These are phyloP conservation scores for Saturnispora sekii DNA, from an alignment of 805 yeast species.

Conservation along the genomic window DNA sequence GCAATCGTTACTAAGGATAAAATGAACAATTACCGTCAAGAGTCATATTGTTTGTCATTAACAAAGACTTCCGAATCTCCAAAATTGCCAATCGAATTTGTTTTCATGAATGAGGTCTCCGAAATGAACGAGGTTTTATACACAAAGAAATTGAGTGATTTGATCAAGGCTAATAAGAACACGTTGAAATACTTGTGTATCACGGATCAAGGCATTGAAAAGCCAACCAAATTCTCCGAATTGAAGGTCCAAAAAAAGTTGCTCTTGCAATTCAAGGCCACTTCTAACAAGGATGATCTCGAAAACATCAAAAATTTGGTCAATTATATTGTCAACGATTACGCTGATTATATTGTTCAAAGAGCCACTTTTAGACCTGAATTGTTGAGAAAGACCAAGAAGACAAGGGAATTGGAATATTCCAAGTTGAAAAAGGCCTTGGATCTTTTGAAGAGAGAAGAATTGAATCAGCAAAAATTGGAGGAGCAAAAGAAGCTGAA, in stretches of 20 bases:
- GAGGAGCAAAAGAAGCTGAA: constrained; percentile 59
- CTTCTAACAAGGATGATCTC: constrained; percentile 40
- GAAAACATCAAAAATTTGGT: constrained; percentile 47
- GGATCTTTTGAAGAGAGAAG: constrained; percentile 59
- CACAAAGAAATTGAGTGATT: constrained; percentile 39
- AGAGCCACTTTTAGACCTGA: constrained; percentile 60
- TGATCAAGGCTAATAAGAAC: constrained; percentile 29
- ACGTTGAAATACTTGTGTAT: constrained; percentile 61
- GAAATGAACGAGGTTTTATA: constrained; percentile 66
- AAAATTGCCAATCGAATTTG: constrained; percentile 63
- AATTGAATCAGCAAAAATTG: constrained; percentile 57
- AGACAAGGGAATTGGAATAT: constrained; percentile 67
- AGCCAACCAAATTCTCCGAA: constrained; percentile 53
- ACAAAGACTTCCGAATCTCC: constrained; percentile 72
- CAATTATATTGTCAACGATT: constrained; percentile 43
- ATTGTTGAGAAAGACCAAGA: constrained; percentile 62
- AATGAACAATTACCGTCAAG: constrained; percentile 69
- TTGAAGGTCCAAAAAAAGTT: constrained; percentile 45
- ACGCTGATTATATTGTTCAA: constrained; percentile 22
- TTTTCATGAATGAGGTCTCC: constrained; percentile 80
- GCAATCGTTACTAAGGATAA: constrained; percentile 78
- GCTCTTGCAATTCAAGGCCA: constrained; percentile 43
- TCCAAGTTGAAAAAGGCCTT: constrained; percentile 59
- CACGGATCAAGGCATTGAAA: constrained; percentile 74
- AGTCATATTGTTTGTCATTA: constrained; percentile 72